Conservation (phyloP, 495 filamentous ascomycete species). For the Trichoderma erinaceum region DNA sequence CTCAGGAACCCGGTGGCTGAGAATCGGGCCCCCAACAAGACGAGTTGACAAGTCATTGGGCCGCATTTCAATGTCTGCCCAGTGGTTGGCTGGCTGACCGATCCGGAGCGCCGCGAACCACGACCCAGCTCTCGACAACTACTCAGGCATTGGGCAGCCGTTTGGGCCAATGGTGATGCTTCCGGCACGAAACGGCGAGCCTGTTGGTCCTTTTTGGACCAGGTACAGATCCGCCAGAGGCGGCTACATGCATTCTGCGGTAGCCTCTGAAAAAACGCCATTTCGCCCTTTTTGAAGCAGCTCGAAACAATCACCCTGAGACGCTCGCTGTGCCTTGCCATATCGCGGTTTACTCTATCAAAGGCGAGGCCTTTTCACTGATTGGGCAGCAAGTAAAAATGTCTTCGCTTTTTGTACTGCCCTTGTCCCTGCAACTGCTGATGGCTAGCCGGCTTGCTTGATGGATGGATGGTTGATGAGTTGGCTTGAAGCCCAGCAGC, state of each 20-base stretch:
- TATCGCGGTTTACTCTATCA: no score
- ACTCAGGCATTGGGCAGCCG: neutral
- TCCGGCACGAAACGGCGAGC: neutral
- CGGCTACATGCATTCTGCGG: slow-evolving; percentile 10
- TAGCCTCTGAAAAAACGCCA: neutral
- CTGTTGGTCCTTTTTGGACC: neutral
- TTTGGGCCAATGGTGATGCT: slow-evolving; percentile 9
- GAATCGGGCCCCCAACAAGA: slow-evolving; percentile 2
- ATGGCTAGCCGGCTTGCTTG: slow-evolving; percentile 1
- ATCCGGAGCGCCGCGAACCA: neutral
- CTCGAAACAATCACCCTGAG: neutral
- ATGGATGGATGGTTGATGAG: slow-evolving; percentile 10
- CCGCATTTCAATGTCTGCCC: slow-evolving; percentile 3
- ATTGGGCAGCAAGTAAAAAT: neutral
- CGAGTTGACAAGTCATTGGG: slow-evolving; percentile 9
- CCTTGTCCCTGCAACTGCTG: slow-evolving; percentile 3
- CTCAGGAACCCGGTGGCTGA: slow-evolving; percentile 13
- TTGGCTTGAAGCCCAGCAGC: slow-evolving; percentile 13
- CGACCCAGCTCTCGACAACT: neutral
- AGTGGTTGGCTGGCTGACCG: slow-evolving; percentile 10
- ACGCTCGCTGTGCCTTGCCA: neutral
- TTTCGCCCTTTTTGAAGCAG: neutral
- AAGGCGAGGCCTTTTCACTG: neutral
- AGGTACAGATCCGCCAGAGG: slow-evolving; percentile 8
- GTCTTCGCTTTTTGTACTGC: neutral